These are phyloP conservation scores for Backusella morwellensis DNA, from an alignment of 192 early-diverging fungal species.

Conservation along the genomic window DNA sequence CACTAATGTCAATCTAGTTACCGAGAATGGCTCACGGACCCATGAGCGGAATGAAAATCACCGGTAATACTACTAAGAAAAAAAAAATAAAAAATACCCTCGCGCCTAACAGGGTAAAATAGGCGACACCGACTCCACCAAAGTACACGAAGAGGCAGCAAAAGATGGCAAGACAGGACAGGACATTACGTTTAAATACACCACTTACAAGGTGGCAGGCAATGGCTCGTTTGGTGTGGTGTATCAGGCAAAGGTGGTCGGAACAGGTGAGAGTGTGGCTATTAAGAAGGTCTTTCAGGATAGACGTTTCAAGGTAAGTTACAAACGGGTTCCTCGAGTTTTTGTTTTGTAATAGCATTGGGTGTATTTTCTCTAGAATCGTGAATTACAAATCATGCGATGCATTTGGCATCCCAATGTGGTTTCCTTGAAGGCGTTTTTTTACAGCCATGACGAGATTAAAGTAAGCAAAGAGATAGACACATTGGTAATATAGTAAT, in stretches of 20 bases:
- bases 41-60: slow-evolving; percentile 41
- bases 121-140: slow-evolving; percentile 38
- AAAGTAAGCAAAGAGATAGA: slow-evolving; percentile 45
- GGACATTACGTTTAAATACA: slow-evolving; percentile 84
- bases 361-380: slow-evolving; percentile 55
- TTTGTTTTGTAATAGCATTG: not conserved
- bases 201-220: slow-evolving; percentile 91
- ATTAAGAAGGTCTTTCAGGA: slow-evolving; percentile 99
- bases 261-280: slow-evolving; percentile 79
- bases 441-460: slow-evolving; percentile 89
- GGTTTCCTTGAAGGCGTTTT: slow-evolving; percentile 85
- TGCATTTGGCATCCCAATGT: slow-evolving; percentile 92
- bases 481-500: not conserved
- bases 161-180: slow-evolving; percentile 87
- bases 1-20: not conserved
- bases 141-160: slow-evolving; percentile 79
- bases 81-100: not conserved
- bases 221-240: slow-evolving; percentile 99
- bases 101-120: not conserved
- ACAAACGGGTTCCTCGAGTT: not conserved
- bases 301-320: slow-evolving; percentile 90
- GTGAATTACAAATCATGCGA: slow-evolving; percentile 91
- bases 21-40: slow-evolving; percentile 35
- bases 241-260: slow-evolving; percentile 91
- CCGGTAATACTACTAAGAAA: slow-evolving; percentile 6